These are phyloP conservation scores for Phytophthora nicotianae DNA, from an alignment of 352 stramenopile genomes.

Conservation along the genomic window DNA sequence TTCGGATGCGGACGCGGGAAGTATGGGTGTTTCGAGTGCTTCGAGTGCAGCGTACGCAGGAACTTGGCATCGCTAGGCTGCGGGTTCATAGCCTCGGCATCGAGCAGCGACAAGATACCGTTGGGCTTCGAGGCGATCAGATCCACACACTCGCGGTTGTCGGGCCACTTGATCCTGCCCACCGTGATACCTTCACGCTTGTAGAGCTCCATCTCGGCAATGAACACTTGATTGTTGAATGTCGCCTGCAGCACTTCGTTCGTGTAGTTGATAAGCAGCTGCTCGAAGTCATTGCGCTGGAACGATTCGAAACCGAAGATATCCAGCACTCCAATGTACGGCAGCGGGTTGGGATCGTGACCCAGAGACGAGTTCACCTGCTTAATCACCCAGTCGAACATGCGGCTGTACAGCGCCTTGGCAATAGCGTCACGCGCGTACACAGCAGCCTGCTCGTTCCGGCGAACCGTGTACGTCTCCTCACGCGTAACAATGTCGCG, in stretches of 20 bases:
- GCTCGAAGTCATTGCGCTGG: slow-evolving; percentile 91
- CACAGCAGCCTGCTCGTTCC: slow-evolving; percentile 79
- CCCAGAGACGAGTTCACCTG: slow-evolving; percentile 91
- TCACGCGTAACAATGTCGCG: slow-evolving; percentile 87
- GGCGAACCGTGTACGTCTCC: slow-evolving; percentile 83
- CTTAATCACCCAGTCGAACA: slow-evolving; percentile 94
- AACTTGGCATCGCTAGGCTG: slow-evolving; percentile 92
- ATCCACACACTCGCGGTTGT: slow-evolving; percentile 93
- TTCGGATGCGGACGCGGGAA: slow-evolving; percentile 87
- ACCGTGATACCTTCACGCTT: slow-evolving; percentile 91
- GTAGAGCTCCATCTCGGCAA: slow-evolving; percentile 91
- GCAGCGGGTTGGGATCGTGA: slow-evolving; percentile 75
- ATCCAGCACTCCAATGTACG: slow-evolving; percentile 92
- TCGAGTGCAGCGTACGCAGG: slow-evolving; percentile 80
- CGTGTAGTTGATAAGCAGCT: slow-evolving; percentile 92
- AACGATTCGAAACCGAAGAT: slow-evolving; percentile 94
- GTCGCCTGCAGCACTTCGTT: slow-evolving; percentile 88
- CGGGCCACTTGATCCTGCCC: slow-evolving; percentile 89
- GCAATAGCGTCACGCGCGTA: slow-evolving; percentile 93
- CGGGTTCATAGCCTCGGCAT: slow-evolving; percentile 90
- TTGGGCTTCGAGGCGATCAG: slow-evolving; percentile 85
- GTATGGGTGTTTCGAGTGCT: slow-evolving; percentile 85
- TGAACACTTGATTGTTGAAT: slow-evolving; percentile 92
- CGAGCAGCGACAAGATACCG: slow-evolving; percentile 82
- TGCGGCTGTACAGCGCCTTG: slow-evolving; percentile 92